These are phyloP conservation scores for Heteromeles arbutifolia DNA, from an alignment of 306 rosid genomes.

Conservation along the genomic window DNA sequence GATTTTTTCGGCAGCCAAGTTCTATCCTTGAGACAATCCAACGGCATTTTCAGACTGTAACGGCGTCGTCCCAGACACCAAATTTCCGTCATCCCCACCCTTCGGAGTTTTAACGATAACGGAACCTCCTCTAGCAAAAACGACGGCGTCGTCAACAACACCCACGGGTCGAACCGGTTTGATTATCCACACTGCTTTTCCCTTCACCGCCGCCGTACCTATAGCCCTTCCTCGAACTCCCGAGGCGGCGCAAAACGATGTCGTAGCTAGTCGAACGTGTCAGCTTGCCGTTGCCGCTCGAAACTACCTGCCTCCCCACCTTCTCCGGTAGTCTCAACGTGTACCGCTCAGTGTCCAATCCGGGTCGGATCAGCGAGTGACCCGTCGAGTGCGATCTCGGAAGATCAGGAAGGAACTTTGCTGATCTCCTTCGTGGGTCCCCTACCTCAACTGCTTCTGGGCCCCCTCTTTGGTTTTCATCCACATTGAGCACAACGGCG, in stretches of 20 bases:
- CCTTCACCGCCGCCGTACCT: constrained; percentile 1
- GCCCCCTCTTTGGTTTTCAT: not conserved
- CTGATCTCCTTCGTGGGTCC: not conserved
- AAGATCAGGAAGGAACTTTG: not conserved
- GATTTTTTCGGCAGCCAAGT: too few species aligned
- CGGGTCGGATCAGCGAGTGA: constrained; percentile 40
- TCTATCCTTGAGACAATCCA: not conserved
- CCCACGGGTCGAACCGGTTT: constrained; percentile 17
- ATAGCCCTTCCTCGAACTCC: constrained; percentile 25
- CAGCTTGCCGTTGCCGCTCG: constrained; percentile 18
- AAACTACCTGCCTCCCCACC: constrained; percentile 39
- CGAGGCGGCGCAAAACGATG: constrained; percentile 13
- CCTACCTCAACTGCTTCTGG: not conserved
- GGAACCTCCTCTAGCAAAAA: constrained; percentile 6
- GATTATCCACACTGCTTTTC: constrained; percentile 17
- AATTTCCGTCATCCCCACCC: not conserved
- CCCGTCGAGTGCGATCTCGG: constrained; percentile 70
- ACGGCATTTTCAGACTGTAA: not conserved
- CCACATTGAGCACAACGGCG: not conserved
- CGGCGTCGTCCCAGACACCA: not conserved
- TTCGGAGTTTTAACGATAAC: not conserved
- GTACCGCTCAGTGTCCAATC: constrained; percentile 39
- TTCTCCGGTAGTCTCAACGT: constrained; percentile 50
- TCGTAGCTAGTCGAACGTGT: constrained; percentile 42
- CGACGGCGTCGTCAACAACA: constrained; percentile 9